These are phyloP conservation scores for Eimeria praecox DNA, from an alignment of 169 alveolate genomes.

Conservation along the genomic window DNA sequence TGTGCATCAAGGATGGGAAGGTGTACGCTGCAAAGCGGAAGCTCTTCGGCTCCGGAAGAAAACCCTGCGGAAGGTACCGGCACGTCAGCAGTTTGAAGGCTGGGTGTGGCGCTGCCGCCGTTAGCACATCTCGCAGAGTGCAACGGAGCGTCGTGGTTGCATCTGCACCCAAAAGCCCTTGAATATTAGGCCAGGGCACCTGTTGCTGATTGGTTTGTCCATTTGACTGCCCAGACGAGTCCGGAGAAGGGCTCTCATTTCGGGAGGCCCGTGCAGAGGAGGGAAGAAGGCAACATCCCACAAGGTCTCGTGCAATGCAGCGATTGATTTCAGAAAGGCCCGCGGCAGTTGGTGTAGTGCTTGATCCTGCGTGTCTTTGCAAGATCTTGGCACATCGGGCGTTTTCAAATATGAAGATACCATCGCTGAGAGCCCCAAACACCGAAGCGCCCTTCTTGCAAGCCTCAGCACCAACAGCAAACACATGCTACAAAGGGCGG, in stretches of 20 bases:
- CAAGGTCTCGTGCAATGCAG: slow-evolving; percentile 60
- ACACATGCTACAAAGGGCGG: too few relatives aligned
- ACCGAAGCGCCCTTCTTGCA: not conserved
- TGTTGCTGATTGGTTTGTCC: not conserved
- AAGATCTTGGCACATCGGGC: slow-evolving; percentile 48
- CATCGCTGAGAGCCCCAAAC: slow-evolving; percentile 40
- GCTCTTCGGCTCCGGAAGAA: not conserved
- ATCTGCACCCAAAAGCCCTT: not conserved
- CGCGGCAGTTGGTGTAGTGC: slow-evolving; percentile 16
- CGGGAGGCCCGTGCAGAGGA: not conserved
- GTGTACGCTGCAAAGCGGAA: slow-evolving; percentile 20
- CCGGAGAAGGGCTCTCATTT: not conserved
- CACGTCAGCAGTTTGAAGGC: slow-evolving; percentile 72
- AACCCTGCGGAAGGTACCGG: slow-evolving; percentile 63
- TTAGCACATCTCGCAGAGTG: slow-evolving; percentile 45
- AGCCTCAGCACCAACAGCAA: not conserved
- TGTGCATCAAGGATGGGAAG: slow-evolving; percentile 28
- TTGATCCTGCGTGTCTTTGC: slow-evolving; percentile 27
- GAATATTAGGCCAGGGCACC: not conserved
- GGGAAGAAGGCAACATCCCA: slow-evolving; percentile 62
- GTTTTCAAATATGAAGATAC: slow-evolving; percentile 60
- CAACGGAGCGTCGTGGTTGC: slow-evolving; percentile 18
- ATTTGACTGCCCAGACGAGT: not conserved
- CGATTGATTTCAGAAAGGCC: slow-evolving; percentile 41
- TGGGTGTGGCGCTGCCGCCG: slow-evolving; percentile 49